Evolutionary conservation across 176 grass and related monocot species (phyloP), one percentile per base, ranked within the genome.

Genomic region (Aegilops longissima): DNA sequence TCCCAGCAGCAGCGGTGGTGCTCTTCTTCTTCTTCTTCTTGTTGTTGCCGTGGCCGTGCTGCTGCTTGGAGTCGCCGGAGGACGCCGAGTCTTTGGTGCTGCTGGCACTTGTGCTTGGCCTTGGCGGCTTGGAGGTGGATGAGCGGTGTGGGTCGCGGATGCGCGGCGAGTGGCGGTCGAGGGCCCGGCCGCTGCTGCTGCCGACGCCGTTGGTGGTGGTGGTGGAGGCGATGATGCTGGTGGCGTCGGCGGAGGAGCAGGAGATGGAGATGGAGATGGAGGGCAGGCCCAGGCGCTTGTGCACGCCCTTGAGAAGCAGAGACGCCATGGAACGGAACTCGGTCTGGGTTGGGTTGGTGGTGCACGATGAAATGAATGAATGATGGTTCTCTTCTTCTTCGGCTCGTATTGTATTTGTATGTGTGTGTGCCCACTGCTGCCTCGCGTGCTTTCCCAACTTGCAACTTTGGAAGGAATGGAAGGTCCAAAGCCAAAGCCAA

Each of bases 241-340:
- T 81, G 12, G 96, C 89, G 25, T 90, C 87, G 10, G 88, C 35
- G 12, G 96, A 92, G 30, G 93, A 86, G 83, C 96, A 98, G 17
- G 94, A 93, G 83, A 90, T 76, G 45, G 16, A 93, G 83, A 90
- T 76, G 45, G 16, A 9, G 72, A 75, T 49, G 72, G 72, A 5
- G 0, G 47, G 47, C 47, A 77, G 63, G 51, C 77, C 67, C 23
- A 73, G 87, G 14, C 83, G 80, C 78, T 92, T 81, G 62, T 92
- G 95, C 86, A 95, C 85, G 45, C 84, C 93, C 64, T 86, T 89
- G 66, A 86, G 89, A 31, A 91, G 33, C 69, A 90, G 38, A 71
- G 84, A 85, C 12, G 90, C 89, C 92, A 97, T 97, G 52, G 9
- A 6, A 4, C 3, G 9, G 25, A 64, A 12, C 25, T 11, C 44